phyloP scores from a whole-genome alignment of 495 filamentous ascomycete species.

The Ascodesmis nigricans region DNA sequence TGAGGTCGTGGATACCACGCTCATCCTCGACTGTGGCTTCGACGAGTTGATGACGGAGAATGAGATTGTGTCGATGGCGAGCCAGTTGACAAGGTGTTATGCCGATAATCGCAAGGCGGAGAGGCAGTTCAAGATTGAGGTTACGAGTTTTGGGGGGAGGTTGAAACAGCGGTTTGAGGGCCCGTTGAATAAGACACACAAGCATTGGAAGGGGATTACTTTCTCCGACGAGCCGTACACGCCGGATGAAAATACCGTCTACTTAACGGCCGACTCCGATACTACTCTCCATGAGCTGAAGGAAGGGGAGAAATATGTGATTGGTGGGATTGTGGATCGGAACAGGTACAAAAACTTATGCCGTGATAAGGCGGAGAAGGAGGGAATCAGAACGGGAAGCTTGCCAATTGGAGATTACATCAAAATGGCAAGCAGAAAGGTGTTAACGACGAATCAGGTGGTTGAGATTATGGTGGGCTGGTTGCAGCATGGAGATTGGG shows the following conservation, averaged over 20 bases:
- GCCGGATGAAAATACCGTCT: constrained; percentile 38
- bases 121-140: constrained; percentile 42
- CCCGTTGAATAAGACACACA: constrained; percentile 40
- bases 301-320: constrained; percentile 72
- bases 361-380: constrained; percentile 53
- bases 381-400: constrained; percentile 65
- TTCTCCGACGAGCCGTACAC: constrained; percentile 34
- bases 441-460: constrained; percentile 86
- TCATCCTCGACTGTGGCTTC: constrained; percentile 82
- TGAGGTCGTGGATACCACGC: constrained; percentile 41
- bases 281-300: constrained; percentile 59
- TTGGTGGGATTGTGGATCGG: constrained; percentile 84
- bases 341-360: constrained; percentile 69
- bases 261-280: constrained; percentile 69
- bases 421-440: constrained; percentile 59
- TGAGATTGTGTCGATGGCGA: constrained; percentile 58
- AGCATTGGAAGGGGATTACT: constrained; percentile 54
- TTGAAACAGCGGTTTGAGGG: constrained; percentile 63
- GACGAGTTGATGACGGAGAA: constrained; percentile 68
- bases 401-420: constrained; percentile 84
- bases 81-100: constrained; percentile 70
- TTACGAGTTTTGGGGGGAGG: constrained; percentile 54
- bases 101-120: constrained; percentile 52
- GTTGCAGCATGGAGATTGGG: constrained; percentile 77
- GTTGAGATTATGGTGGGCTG: constrained; percentile 88